phyloP scores from a whole-genome alignment of 2,329 filamentous ascomycete genomes.

The Cryphonectria carpinicola region DNA sequence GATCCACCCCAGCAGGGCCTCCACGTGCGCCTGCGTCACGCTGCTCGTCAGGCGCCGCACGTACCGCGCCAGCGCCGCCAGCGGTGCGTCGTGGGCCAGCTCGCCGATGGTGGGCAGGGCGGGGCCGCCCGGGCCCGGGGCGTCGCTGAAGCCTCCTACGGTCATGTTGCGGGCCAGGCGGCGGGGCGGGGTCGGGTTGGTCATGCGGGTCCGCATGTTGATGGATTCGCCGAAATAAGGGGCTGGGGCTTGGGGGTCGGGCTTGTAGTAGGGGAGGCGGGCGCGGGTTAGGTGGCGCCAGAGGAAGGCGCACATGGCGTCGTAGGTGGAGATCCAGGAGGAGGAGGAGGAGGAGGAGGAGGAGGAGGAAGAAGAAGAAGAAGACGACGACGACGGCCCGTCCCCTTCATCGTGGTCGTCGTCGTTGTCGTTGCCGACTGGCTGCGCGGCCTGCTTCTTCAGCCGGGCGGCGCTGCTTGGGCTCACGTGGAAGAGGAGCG shows the following conservation, averaged over 20 bases:
- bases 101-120: constrained; percentile 28
- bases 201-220: constrained; percentile 44
- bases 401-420: background rate
- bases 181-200: constrained; percentile 37
- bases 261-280: constrained; percentile 4
- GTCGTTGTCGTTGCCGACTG: background rate
- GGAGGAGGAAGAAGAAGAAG: background rate
- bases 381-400: background rate
- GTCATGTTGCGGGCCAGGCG: constrained; percentile 42
- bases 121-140: background rate
- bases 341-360: constrained; percentile 27
- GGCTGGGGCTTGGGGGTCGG: constrained; percentile 38
- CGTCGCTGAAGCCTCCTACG: background rate
- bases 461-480: constrained; percentile 46
- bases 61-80: constrained; percentile 33
- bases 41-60: constrained; percentile 41
- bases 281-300: constrained; percentile 42
- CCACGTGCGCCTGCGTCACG: constrained; percentile 38
- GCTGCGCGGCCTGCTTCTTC: constrained; percentile 36
- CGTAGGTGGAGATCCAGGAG: constrained; percentile 49
- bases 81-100: constrained; percentile 40
- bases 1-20: constrained; percentile 34
- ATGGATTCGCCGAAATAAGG: constrained; percentile 37
- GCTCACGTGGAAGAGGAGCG: constrained; percentile 47
- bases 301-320: constrained; percentile 45